Conservation (phyloP, 116 monocot genomes). For the Iris pallida region DNA sequence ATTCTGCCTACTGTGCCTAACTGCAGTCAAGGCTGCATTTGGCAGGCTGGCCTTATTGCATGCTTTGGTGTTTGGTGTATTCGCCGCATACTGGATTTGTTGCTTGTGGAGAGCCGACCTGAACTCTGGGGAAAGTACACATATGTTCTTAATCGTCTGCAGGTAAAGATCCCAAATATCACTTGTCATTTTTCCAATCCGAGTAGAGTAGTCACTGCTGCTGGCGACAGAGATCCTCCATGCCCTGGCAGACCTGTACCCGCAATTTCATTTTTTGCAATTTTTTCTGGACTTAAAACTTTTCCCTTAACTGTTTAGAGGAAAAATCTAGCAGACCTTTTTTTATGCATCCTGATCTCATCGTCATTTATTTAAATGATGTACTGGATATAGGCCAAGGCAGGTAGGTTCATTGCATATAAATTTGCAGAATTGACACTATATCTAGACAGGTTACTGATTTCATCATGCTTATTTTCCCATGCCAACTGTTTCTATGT, state of each 20-base stretch:
- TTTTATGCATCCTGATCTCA: no score
- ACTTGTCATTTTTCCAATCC: background rate
- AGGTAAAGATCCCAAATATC: constrained; percentile 19
- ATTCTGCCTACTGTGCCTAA: background rate
- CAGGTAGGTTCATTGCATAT: no score
- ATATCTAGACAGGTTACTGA: background rate
- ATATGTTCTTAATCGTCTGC: constrained; percentile 41
- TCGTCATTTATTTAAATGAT: no score
- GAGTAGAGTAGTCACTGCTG: no score
- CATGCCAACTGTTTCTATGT: background rate
- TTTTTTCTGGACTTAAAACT: no score
- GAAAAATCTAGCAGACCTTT: no score
- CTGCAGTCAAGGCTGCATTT: constrained; percentile 22
- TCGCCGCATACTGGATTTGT: constrained; percentile 18
- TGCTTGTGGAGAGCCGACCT: constrained; percentile 22
- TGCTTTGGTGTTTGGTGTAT: constrained; percentile 45
- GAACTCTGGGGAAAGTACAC: constrained; percentile 44
- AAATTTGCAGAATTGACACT: no score
- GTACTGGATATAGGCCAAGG: no score
- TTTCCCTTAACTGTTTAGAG: no score
- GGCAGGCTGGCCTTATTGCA: constrained; percentile 20
- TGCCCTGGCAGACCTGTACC: no score
- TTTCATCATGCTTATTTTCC: background rate
- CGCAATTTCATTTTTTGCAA: no score
- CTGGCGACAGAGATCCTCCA: no score